These are phyloP conservation scores for Arachis monticola DNA, from an alignment of 331 rosid species.

Conservation along the genomic window DNA sequence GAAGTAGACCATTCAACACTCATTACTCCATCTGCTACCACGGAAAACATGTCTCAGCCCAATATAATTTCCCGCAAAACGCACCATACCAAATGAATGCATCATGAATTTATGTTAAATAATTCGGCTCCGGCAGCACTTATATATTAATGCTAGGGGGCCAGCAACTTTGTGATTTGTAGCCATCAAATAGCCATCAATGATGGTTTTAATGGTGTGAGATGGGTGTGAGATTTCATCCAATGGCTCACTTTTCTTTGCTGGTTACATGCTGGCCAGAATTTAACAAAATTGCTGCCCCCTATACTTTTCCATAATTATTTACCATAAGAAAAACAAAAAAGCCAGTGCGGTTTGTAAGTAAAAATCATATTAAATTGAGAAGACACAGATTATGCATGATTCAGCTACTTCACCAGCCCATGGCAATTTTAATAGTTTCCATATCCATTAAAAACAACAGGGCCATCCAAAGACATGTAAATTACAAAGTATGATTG, in stretches of 20 bases:
- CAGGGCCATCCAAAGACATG: neutral
- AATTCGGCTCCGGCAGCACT: neutral
- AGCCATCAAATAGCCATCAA: no score
- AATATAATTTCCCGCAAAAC: neutral
- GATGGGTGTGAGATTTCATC: no score
- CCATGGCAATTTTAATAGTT: neutral
- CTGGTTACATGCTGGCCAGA: no score
- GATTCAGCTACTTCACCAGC: neutral
- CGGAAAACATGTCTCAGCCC: constrained; percentile 3
- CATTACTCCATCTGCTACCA: constrained; percentile 86
- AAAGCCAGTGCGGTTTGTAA: no score
- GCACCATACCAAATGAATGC: constrained; percentile 8
- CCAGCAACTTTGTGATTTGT: no score
- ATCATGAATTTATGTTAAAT: neutral
- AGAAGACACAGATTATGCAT: neutral
- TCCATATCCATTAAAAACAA: neutral
- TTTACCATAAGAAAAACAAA: neutral
- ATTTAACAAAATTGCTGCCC: no score
- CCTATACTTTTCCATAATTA: neutral
- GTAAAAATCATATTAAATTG: neutral
- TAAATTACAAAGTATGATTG: neutral
- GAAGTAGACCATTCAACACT: constrained; percentile 91
- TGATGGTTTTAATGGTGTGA: no score
- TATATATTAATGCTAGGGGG: neutral
- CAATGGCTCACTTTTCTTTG: no score